Conservation (phyloP, 1,284 basidiomycete species). For the Naganishia sp. region DNA sequence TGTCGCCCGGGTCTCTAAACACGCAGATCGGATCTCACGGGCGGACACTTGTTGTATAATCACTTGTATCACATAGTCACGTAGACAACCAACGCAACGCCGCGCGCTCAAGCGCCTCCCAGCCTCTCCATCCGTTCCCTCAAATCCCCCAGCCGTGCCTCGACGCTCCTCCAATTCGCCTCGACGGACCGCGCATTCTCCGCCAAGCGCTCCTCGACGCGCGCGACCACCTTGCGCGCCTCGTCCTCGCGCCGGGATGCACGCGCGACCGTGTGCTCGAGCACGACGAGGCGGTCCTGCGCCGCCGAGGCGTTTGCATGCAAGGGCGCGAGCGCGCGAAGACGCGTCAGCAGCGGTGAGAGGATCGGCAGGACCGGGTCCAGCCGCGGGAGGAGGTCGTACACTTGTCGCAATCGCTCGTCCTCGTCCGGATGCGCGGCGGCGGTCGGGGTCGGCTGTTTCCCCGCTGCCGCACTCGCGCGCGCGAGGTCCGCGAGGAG, state of each 20-base stretch:
- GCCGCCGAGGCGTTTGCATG: slow-evolving; percentile 82
- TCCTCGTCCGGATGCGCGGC: slow-evolving; percentile 58
- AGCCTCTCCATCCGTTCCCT: slow-evolving; percentile 51
- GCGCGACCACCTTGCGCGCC: slow-evolving; percentile 66
- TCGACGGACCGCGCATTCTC: slow-evolving; percentile 71
- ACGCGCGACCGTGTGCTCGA: slow-evolving; percentile 71
- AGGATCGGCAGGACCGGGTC: slow-evolving; percentile 85
- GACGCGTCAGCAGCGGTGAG: slow-evolving; percentile 82
- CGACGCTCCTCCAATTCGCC: slow-evolving; percentile 67
- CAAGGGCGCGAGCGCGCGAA: slow-evolving; percentile 77
- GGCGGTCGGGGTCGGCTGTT: slow-evolving; percentile 36
- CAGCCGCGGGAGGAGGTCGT: slow-evolving; percentile 78
- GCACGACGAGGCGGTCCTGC: slow-evolving; percentile 59
- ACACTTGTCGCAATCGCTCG: no score
- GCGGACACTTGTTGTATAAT: no score
- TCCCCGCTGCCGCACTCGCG: slow-evolving; percentile 59
- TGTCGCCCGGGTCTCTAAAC: no score
- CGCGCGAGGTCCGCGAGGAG: slow-evolving; percentile 90
- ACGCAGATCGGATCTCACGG: no score
- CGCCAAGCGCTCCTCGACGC: slow-evolving; percentile 69
- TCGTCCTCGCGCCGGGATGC: slow-evolving; percentile 66
- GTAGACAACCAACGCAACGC: no score
- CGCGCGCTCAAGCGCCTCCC: background rate
- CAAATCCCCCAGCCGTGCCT: slow-evolving; percentile 60
- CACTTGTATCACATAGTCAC: no score